A percentile compares a stretch with the other conserved stretches of the same genome.
These are phyloP conservation scores for Cucumis variabilis DNA, from an alignment of 331 rosid species.

Conservation along the genomic window DNA sequence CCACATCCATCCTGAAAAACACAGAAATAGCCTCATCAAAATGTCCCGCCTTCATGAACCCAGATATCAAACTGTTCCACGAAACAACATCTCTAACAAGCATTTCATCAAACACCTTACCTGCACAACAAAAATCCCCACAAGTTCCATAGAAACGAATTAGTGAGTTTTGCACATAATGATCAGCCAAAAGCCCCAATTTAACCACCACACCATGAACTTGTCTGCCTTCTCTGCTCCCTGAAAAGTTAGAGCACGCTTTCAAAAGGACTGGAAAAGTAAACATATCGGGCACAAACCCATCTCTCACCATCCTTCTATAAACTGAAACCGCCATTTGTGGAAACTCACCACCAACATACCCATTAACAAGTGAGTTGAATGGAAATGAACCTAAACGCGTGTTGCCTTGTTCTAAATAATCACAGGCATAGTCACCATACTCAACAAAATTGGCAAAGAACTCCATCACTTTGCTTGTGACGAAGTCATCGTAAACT, in stretches of 20 bases:
- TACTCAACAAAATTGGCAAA: slow-evolving; percentile 51
- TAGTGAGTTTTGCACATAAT: slow-evolving; percentile 66
- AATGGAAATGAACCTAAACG: slow-evolving; percentile 68
- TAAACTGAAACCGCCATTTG: slow-evolving; percentile 51
- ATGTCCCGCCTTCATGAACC: slow-evolving; percentile 62
- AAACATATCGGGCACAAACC: slow-evolving; percentile 71
- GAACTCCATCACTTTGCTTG: slow-evolving; percentile 57
- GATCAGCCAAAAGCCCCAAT: slow-evolving; percentile 59
- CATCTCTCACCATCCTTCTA: slow-evolving; percentile 60
- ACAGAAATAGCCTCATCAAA: slow-evolving; percentile 60
- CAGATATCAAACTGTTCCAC: slow-evolving; percentile 84
- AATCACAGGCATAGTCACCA: slow-evolving; percentile 65
- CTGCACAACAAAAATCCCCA: slow-evolving; percentile 55
- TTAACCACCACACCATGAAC: slow-evolving; percentile 58
- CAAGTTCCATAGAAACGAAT: slow-evolving; percentile 62
- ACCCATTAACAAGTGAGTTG: slow-evolving; percentile 62
- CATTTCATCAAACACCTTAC: slow-evolving; percentile 44
- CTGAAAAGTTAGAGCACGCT: slow-evolving; percentile 65
- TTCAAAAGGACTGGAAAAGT: slow-evolving; percentile 55
- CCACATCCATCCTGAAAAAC: slow-evolving; percentile 67
- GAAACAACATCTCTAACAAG: slow-evolving; percentile 79
- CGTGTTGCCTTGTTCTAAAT: slow-evolving; percentile 67
- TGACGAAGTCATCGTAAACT: slow-evolving; percentile 51
- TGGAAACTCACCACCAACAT: slow-evolving; percentile 42
- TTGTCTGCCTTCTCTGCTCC: slow-evolving; percentile 63